Base-by-base conservation (phyloP, 2,329 filamentous ascomycete genomes). In the Hansfordia pulvinata region DNA sequence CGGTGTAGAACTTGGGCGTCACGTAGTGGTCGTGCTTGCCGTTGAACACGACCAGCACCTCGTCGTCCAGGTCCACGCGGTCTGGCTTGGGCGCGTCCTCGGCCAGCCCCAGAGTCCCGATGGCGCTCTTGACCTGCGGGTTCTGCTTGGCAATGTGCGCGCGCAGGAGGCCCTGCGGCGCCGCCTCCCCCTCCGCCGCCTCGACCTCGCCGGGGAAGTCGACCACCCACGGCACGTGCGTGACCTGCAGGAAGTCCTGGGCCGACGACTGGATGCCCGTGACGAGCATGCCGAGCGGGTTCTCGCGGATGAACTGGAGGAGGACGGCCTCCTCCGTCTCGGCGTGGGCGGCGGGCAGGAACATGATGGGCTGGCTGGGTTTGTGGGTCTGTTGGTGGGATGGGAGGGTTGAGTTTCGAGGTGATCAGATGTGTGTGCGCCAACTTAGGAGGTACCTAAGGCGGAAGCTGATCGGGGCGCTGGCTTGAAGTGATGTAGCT, bases 1-100 rank as follows among this genome's bases (percentile, higher is more conserved):
- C 60, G 8, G 52, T 57, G 51, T 79, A 80, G 48, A 78, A 79
- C 32, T 76, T 73, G 1, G 75, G 71, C 0, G 75, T 77, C 5
- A 80, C 63, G 37, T 80, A 80, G 47, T 75, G 69, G 19, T 78
- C 63, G 1, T 56, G 44, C 0, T 62, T 53, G 0, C 56, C 58
- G 23, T 59, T 77, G 56, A 81, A 80, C 10, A 78, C 52, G 3
- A 80, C 53, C 17, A 74, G 44, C 2, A 79, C 69, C 30, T 78
- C 72, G 18, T 69, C 44, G 28, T 58, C 46, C 12, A 62, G 46
- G 17, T 47, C 6, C 6, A n/a, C 7, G 12, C 11, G 21, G 21
- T 6, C 8, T 8, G 11, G 20, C 20, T 7, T 7, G 8, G 11
- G 7, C 20, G 11, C 6, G 10, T 23, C 12, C 21, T 10, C 12